Evolutionary conservation across 2,329 filamentous ascomycete genomes (phyloP).

Genomic region (Rhexocercosporidium sp.): DNA sequence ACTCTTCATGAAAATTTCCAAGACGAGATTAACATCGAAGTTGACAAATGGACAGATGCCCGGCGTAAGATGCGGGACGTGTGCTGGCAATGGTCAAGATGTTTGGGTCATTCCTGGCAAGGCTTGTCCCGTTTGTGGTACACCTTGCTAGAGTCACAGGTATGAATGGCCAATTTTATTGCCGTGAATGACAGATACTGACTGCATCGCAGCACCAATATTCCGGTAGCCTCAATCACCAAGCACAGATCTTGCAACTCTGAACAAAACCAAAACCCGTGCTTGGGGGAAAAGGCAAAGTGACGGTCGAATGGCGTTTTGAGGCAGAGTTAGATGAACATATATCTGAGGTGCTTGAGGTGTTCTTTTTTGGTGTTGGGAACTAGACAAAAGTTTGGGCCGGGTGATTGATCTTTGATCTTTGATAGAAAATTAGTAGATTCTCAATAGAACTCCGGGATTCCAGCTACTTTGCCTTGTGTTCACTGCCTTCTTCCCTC

Average conservation of each 20-base stretch:
- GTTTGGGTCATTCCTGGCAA: slow-evolving; percentile 62
- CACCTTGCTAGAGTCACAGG: slow-evolving; percentile 36
- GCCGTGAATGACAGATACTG: slow-evolving; percentile 7
- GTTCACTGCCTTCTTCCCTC: not conserved
- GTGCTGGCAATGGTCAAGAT: slow-evolving; percentile 54
- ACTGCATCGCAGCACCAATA: not conserved
- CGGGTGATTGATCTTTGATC: not conserved
- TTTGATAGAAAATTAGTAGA: not conserved
- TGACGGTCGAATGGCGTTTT: not conserved
- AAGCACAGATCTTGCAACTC: not conserved
- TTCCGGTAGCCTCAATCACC: not conserved
- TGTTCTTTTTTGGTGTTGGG: not conserved
- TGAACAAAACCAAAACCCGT: not conserved
- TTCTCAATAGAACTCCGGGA: not conserved
- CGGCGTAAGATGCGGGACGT: slow-evolving; percentile 58
- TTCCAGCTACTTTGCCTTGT: not conserved
- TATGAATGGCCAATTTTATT: slow-evolving; percentile 13
- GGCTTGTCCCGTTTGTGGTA: slow-evolving; percentile 56
- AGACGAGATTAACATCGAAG: not conserved
- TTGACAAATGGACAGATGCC: slow-evolving; percentile 46
- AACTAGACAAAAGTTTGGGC: slow-evolving; percentile 16
- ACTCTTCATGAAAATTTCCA: not conserved
- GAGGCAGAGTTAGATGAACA: not conserved
- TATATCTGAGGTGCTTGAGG: not conserved
- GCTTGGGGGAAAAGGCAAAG: not conserved